phyloP scores from a whole-genome alignment of 2,329 filamentous ascomycete species.

The Colletotrichum sublineola region DNA sequence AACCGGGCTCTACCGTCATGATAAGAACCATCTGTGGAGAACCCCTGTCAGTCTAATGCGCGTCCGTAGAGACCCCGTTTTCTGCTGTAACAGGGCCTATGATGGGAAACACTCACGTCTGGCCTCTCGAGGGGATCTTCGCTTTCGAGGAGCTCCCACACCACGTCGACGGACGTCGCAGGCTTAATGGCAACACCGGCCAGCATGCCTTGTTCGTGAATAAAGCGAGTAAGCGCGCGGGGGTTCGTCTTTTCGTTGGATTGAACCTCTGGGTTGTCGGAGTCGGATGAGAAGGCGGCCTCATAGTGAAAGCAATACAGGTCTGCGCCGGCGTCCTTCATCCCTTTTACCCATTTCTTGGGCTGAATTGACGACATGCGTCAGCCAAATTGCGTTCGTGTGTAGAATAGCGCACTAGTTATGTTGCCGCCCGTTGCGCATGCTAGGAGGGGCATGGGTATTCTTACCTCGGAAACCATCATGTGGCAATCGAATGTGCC shows the following conservation, averaged over 20 bases:
- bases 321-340: slow-evolving; percentile 93
- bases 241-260: slow-evolving; percentile 83
- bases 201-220: slow-evolving; percentile 88
- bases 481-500: slow-evolving; percentile 99
- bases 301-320: slow-evolving; percentile 99
- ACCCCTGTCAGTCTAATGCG: slow-evolving; percentile 19
- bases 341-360: slow-evolving; percentile 97
- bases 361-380: slow-evolving; percentile 68
- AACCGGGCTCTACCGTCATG: slow-evolving; percentile 98
- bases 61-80: slow-evolving; percentile 9
- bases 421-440: not conserved
- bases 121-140: slow-evolving; percentile 80
- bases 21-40: slow-evolving; percentile 85
- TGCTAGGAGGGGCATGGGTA: not conserved
- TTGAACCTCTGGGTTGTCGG: slow-evolving; percentile 79
- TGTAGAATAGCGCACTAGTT: not conserved
- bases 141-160: slow-evolving; percentile 90
- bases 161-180: slow-evolving; percentile 87
- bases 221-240: slow-evolving; percentile 87
- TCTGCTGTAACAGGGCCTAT: not conserved
- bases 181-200: slow-evolving; percentile 98
- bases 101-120: slow-evolving; percentile 74
- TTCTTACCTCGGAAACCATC: slow-evolving; percentile 95
- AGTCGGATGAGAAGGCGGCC: slow-evolving; percentile 89
- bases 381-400: slow-evolving; percentile 12